phyloP scores from a whole-genome alignment of 345 rosid genomes.

The Combretum micranthum region DNA sequence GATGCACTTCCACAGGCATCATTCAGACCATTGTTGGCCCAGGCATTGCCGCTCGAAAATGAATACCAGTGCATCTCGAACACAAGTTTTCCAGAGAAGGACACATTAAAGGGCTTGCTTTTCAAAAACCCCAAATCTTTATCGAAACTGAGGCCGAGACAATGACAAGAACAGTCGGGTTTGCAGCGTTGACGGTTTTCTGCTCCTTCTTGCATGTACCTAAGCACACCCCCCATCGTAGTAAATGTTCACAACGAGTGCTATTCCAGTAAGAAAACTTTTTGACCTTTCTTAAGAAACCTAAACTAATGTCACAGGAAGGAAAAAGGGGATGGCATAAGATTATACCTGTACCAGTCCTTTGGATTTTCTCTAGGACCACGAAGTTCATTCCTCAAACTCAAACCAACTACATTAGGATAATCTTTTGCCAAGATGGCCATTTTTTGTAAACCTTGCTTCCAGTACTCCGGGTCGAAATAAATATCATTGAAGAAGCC shows the following conservation, averaged over 20 bases:
- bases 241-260: too few relatives aligned
- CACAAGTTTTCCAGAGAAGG: slow-evolving; percentile 55
- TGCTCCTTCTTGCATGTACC: slow-evolving; percentile 81
- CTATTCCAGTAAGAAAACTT: too few relatives aligned
- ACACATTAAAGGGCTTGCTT: slow-evolving; percentile 34
- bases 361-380: slow-evolving; percentile 67
- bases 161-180: slow-evolving; percentile 75
- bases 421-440: slow-evolving; percentile 53
- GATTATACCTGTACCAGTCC: slow-evolving; percentile 75
- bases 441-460: slow-evolving; percentile 50
- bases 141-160: slow-evolving; percentile 80
- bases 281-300: too few relatives aligned
- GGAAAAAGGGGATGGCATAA: too few relatives aligned
- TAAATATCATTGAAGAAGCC: slow-evolving; percentile 84
- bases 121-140: slow-evolving; percentile 47
- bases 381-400: slow-evolving; percentile 89
- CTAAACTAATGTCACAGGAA: too few relatives aligned
- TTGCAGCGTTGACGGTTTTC: slow-evolving; percentile 78
- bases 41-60: slow-evolving; percentile 47
- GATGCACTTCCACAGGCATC: slow-evolving; percentile 58
- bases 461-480: slow-evolving; percentile 68
- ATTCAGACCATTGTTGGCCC: slow-evolving; percentile 58
- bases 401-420: slow-evolving; percentile 69
- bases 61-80: slow-evolving; percentile 83
- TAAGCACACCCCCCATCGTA: slow-evolving; percentile 4